These are phyloP conservation scores for Termitomyces sp. DNA, from an alignment of 768 basidiomycete genomes.

Conservation along the genomic window DNA sequence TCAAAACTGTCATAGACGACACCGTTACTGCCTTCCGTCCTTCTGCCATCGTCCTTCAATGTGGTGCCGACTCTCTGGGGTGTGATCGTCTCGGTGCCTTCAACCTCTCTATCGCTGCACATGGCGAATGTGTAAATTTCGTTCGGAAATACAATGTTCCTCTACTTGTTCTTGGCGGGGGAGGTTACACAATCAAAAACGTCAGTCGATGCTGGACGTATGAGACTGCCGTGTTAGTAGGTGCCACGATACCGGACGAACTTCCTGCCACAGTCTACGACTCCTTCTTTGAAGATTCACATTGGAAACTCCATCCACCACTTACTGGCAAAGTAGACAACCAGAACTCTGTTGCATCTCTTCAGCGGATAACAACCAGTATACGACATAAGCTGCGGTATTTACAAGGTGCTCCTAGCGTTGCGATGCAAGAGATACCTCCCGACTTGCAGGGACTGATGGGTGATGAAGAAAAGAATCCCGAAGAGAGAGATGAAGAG, in stretches of 20 bases:
- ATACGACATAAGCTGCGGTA: constrained; percentile 89
- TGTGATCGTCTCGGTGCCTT: constrained; percentile 95
- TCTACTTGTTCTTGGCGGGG: constrained; percentile 88
- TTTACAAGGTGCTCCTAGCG: constrained; percentile 93
- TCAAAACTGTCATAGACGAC: constrained; percentile 96
- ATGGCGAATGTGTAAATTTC: constrained; percentile 97
- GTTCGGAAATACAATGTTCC: constrained; percentile 92
- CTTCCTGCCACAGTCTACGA: constrained; percentile 91
- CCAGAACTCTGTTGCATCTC: constrained; percentile 76
- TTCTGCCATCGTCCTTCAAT: constrained; percentile 89
- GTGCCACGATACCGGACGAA: constrained; percentile 77
- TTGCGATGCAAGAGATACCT: constrained; percentile 95
- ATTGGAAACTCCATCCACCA: constrained; percentile 92
- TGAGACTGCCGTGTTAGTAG: constrained; percentile 92
- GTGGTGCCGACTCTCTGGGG: constrained; percentile 94
- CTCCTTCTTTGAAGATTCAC: constrained; percentile 86
- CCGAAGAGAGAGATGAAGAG: constrained; percentile 49
- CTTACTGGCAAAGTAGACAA: constrained; percentile 92
- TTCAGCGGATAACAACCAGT: constrained; percentile 85
- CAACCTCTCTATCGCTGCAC: constrained; percentile 95
- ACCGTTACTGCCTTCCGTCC: constrained; percentile 88
- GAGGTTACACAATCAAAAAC: constrained; percentile 96
- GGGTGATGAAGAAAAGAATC: constrained; percentile 39
- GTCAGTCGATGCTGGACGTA: constrained; percentile 99
- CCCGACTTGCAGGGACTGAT: constrained; percentile 83